Base-by-base conservation (phyloP, 1,284 basidiomycete species). In the Clitocybe nebularis region DNA sequence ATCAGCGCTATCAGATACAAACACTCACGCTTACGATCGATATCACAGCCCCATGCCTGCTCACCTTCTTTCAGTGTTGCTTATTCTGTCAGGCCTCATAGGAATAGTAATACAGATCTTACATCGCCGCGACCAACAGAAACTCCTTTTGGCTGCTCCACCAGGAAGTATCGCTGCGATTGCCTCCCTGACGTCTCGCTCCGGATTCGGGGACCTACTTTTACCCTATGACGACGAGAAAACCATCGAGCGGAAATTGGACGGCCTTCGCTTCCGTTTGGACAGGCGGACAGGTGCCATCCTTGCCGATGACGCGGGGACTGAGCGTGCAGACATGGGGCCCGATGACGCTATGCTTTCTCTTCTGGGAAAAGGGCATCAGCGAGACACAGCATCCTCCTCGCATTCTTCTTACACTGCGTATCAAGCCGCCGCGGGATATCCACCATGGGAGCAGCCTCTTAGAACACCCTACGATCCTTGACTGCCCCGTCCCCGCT, bases 281-380 rank as follows among this genome's bases (percentile, higher is more conserved):
- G 82, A 84, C 51, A 57, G 53, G 39, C 59, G 74, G 28, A 81
- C 81, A 0, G 81, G 82, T 17, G 81, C 78, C 10, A 75, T 84
- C 38, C 55, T 84, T 5, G 78, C 77, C 0, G 75, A 74, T 44
- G 73, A 75, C 30, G 55, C 56, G 19, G 53, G 49, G 35, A 44
- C 54, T 8, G 54, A 57, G 33, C 42, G 44, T 19, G 45, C 38
- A 7, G 52, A 53, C 4, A 48, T 54, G 50, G 54, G 57, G 19
- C 44, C 51, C 22, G 69, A 73, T 35, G 69, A 70, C 46, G 65
- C 67, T 23, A 65, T 63, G 63, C 54, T 62, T 51, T 63, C 66
- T 36, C 51, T 71, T 11, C 49, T 72, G 26, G 63, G 63, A 34
- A 46, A 50, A n/a, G 45, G 44, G 13, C 45, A 49, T 8, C 33